Evolutionary conservation across 2,329 filamentous ascomycete genomes (phyloP).

Genomic region (Xylariaceae sp.): DNA sequence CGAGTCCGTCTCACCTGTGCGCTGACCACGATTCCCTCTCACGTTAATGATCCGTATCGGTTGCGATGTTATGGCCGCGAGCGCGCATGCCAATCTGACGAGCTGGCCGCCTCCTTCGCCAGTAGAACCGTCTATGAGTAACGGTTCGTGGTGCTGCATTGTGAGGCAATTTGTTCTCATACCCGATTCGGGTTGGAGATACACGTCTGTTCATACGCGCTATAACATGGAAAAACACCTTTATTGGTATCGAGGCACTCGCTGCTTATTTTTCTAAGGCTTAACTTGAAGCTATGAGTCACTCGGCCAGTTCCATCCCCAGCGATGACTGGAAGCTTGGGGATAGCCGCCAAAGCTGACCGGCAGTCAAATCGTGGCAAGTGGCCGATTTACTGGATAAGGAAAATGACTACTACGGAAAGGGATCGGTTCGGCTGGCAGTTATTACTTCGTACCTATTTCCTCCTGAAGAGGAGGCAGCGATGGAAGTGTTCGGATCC

Average conservation of each 20-base stretch:
- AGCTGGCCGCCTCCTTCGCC: slow-evolving; percentile 62
- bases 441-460: no score
- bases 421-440: no score
- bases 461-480: no score
- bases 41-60: slow-evolving; percentile 52
- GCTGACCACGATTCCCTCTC: slow-evolving; percentile 48
- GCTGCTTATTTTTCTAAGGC: not conserved
- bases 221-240: no score
- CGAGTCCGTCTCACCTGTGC: slow-evolving; percentile 32
- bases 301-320: slow-evolving; percentile 1
- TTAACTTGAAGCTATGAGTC: slow-evolving; percentile 9
- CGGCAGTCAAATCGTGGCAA: no score
- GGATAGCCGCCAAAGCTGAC: no score
- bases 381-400: no score
- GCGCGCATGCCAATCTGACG: slow-evolving; percentile 51
- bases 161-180: not conserved
- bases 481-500: no score
- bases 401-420: no score
- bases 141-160: slow-evolving; percentile 18
- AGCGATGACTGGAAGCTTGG: not conserved
- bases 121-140: slow-evolving; percentile 52
- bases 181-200: not conserved
- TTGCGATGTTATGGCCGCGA: slow-evolving; percentile 53
- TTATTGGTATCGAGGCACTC: not conserved
- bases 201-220: no score